Base-by-base conservation (phyloP, 257 asterid genomes). In the Orobanche coerulescens region DNA sequence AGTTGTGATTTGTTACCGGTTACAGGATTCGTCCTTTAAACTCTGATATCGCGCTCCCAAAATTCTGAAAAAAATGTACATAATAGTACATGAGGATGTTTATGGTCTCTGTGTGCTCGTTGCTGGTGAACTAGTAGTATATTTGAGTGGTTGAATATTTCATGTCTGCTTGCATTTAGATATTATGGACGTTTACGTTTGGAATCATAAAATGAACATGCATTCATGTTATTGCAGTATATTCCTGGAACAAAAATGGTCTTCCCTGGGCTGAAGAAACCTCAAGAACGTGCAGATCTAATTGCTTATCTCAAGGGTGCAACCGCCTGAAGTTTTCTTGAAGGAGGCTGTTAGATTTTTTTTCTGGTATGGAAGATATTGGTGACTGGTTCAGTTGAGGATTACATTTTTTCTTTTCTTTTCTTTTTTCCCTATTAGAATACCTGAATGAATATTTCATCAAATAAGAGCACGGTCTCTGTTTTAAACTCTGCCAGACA, bases 211-310 rank as follows among this genome's bases (percentile, higher is more conserved):
- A 1, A 26, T 2, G 42, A 2, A 7, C 1, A 7, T 25, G 19
- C 13, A 33, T 19, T 42, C 26, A 46, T 40, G 56, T 62, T 25
- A 58, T 39, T 76, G 78, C 95, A 91, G 96, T 91, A 91, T 66
- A 91, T 91, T 30, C 96, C 96, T 44, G 96, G 95, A 64, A 87
- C 97, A 0, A 91, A 91, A 81, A 91, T 91, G 97, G 97, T 91
- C 18, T 91, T 91, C 78, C 98, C 98, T 26, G 98, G 98, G 23
- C 72, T 91, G 85, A 91, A 91, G 90, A 91, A 91, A 73, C 98
- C 96, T 44, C 85, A 85, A 73, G 97, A 91, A 0, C 92, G 96
- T 4, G 85, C 95, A 0, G 96, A 91, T 80, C 92, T 91, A 19
- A 85, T 91, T 68, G 81, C 95, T 5, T 91, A 82, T 74, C 94